Conservation (phyloP, 2,329 filamentous ascomycete genomes). For the Metarhizium guizhouense region DNA sequence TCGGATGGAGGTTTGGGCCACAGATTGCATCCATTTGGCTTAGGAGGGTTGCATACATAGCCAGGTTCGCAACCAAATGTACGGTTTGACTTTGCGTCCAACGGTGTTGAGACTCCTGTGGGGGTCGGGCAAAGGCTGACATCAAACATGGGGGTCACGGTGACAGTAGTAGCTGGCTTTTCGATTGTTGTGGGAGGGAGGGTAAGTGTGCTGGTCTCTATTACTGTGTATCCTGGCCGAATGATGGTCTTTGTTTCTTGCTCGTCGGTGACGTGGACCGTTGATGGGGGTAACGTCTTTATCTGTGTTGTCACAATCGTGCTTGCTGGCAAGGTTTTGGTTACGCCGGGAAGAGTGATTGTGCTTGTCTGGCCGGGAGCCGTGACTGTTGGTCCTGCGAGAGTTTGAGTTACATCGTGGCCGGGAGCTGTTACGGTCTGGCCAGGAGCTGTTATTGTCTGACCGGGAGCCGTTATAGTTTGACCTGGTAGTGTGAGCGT, state of each 20-base stretch:
- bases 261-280: conserved; percentile 8
- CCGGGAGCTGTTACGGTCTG: conserved; percentile 9
- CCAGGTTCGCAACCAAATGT: conserved; percentile 48
- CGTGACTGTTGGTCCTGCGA: conserved; percentile 13
- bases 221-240: conserved; percentile 17
- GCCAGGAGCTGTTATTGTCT: background rate
- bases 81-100: conserved; percentile 28
- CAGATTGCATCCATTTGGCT: conserved; percentile 40
- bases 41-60: conserved; percentile 42
- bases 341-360: conserved; percentile 17
- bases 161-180: conserved; percentile 18
- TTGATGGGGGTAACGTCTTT: conserved; percentile 5
- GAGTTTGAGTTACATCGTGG: conserved; percentile 4
- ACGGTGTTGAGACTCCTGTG: conserved; percentile 24
- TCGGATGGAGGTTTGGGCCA: conserved; percentile 37
- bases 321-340: conserved; percentile 10
- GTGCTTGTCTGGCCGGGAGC: conserved; percentile 15
- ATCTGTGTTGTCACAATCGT: conserved; percentile 8
- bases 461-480: conserved; percentile 5
- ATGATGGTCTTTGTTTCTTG: conserved; percentile 23
- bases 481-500: conserved; percentile 5
- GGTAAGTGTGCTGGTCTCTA: conserved; percentile 22
- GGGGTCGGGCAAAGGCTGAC: conserved; percentile 36
- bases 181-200: conserved; percentile 18
- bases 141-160: conserved; percentile 16